Evolutionary conservation across 78 protist species (phyloP).

Genomic region (Dictyostelium brefeldianum): DNA sequence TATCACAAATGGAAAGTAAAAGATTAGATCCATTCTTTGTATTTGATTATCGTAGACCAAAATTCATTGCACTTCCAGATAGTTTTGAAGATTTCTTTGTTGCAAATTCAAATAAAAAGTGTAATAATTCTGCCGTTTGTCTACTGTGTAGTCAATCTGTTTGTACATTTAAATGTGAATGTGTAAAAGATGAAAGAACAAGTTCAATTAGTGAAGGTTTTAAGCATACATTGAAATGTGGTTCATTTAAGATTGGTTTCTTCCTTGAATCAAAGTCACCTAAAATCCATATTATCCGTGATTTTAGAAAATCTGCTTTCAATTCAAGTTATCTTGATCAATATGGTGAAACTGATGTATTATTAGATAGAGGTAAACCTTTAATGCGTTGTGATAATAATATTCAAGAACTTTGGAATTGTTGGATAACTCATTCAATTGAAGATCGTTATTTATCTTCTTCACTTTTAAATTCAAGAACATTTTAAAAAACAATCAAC

Average conservation of each 20-base stretch:
- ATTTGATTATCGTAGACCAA: conserved; percentile 12
- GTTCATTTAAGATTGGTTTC: conserved; percentile 45
- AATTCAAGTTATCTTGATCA: conserved; percentile 36
- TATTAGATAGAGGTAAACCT: conserved; percentile 61
- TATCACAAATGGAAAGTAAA: conserved; percentile 39
- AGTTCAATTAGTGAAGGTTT: not conserved
- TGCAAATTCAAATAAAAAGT: not conserved
- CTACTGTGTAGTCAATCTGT: conserved; percentile 46
- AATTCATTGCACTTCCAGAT: conserved; percentile 56
- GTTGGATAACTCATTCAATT: conserved; percentile 66
- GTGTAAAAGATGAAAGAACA: conserved; percentile 2
- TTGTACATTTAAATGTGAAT: conserved; percentile 19
- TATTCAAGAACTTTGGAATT: conserved; percentile 56
- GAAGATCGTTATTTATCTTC: conserved; percentile 35
- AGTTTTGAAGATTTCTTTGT: conserved; percentile 54
- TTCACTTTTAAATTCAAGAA: conserved; percentile 15
- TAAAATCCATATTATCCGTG: conserved; percentile 15
- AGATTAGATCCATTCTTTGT: conserved; percentile 30
- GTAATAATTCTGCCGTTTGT: conserved; percentile 38
- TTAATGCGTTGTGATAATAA: conserved; percentile 32
- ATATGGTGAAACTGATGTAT: conserved; percentile 60
- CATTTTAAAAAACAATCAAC: not conserved
- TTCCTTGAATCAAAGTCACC: conserved; percentile 54
- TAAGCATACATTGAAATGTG: conserved; percentile 48
- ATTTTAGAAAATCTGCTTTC: conserved; percentile 5